These are phyloP conservation scores for Rhodotorula sp. DNA, from an alignment of 1,284 basidiomycete genomes.

Conservation along the genomic window DNA sequence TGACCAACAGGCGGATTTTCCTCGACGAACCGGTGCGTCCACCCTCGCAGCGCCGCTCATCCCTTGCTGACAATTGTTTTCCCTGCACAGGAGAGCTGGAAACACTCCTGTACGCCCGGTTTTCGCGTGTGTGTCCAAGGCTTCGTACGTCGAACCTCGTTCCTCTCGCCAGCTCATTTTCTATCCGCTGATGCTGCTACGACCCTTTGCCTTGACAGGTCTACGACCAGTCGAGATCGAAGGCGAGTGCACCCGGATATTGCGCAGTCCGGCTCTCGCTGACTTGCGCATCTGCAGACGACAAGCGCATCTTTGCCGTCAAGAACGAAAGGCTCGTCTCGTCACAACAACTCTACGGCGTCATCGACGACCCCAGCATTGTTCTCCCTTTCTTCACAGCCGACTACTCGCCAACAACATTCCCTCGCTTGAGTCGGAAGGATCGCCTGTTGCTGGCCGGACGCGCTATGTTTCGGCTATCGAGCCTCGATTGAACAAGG, in stretches of 20 bases:
- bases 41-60: no score
- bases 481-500: conserved; percentile 5
- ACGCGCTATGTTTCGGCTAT: conserved; percentile 8
- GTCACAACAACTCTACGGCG: conserved; percentile 9
- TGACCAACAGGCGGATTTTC: not conserved
- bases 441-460: no score
- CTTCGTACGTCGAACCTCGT: not conserved
- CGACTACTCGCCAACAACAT: not conserved
- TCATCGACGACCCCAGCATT: not conserved
- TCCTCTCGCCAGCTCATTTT: no score
- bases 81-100: not conserved
- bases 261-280: not conserved
- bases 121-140: conserved; percentile 4
- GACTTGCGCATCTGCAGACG: not conserved
- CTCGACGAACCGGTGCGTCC: not conserved
- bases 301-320: not conserved
- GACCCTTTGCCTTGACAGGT: not conserved
- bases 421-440: not conserved
- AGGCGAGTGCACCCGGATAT: not conserved
- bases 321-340: not conserved
- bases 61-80: no score
- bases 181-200: not conserved
- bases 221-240: not conserved
- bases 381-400: not conserved
- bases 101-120: conserved; percentile 11